phyloP scores from a whole-genome alignment of 2,329 filamentous ascomycete species.

The Venturiaceae sp. region DNA sequence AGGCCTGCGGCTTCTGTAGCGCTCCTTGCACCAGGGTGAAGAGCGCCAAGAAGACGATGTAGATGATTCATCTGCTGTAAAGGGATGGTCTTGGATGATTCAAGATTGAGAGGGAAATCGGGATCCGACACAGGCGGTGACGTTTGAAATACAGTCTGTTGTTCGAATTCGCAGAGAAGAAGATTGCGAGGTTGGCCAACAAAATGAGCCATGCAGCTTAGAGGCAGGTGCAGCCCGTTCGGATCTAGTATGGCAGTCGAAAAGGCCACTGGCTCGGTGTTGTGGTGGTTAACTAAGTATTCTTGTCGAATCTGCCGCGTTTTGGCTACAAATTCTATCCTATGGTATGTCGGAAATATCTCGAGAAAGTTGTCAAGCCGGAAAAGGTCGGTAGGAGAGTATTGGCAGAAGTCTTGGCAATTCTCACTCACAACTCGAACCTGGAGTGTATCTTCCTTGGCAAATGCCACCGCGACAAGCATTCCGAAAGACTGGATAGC shows the following conservation, averaged over 20 bases:
- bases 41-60: neutral
- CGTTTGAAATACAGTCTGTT: constrained; percentile 63
- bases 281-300: constrained; percentile 62
- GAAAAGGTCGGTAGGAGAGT: constrained; percentile 67
- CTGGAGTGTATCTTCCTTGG: constrained; percentile 54
- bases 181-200: constrained; percentile 57
- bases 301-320: constrained; percentile 78
- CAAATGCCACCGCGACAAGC: constrained; percentile 63
- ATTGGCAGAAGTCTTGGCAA: constrained; percentile 62
- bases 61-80: constrained; percentile 41
- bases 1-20: constrained; percentile 88
- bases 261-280: constrained; percentile 79
- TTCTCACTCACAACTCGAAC: constrained; percentile 78
- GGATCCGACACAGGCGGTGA: constrained; percentile 53
- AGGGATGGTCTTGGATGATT: neutral
- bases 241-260: constrained; percentile 59
- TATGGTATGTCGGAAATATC: constrained; percentile 69
- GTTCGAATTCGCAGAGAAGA: constrained; percentile 79
- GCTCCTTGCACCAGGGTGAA: constrained; percentile 62
- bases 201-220: constrained; percentile 83
- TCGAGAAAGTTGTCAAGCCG: constrained; percentile 65
- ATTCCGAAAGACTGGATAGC: constrained; percentile 73
- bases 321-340: constrained; percentile 70
- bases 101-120: constrained; percentile 52
- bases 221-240: constrained; percentile 47